Evolutionary conservation across 2,329 filamentous ascomycete genomes (phyloP).

Genomic region (Mollisia scopiformis): DNA sequence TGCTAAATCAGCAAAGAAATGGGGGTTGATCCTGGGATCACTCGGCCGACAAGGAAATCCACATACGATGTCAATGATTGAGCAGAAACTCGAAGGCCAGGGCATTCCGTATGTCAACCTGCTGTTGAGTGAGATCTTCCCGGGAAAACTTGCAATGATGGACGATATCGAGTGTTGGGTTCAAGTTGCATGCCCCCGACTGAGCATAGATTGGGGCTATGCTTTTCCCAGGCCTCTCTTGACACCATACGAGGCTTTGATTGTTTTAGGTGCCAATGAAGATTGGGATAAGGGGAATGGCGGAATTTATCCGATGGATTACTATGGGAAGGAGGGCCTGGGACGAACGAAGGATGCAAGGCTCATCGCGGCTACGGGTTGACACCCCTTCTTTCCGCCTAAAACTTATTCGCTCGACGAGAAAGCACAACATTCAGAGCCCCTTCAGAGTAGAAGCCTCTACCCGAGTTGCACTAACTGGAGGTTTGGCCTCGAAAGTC

Average conservation of each 20-base stretch:
- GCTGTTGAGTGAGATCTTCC: constrained; percentile 92
- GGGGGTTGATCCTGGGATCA: constrained; percentile 93
- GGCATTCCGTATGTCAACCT: constrained; percentile 85
- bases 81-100: constrained; percentile 70
- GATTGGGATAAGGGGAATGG: constrained; percentile 67
- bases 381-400: constrained; percentile 13
- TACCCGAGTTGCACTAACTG: too few species aligned
- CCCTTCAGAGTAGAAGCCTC: too few species aligned
- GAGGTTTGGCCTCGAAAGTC: too few species aligned
- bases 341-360: constrained; percentile 67
- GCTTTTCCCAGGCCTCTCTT: constrained; percentile 87
- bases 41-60: constrained; percentile 95
- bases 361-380: constrained; percentile 20
- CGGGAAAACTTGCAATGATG: constrained; percentile 93
- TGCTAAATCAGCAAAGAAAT: constrained; percentile 79
- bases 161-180: constrained; percentile 96
- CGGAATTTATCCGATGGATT: constrained; percentile 95
- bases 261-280: constrained; percentile 79
- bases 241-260: constrained; percentile 92
- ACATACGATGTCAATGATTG: constrained; percentile 86
- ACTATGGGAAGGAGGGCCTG: constrained; percentile 89
- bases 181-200: constrained; percentile 91
- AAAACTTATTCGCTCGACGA: too few species aligned
- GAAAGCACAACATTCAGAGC: too few species aligned
- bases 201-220: constrained; percentile 99